phyloP scores from a whole-genome alignment of 257 asterid species.

The Rehmannia glutinosa region DNA sequence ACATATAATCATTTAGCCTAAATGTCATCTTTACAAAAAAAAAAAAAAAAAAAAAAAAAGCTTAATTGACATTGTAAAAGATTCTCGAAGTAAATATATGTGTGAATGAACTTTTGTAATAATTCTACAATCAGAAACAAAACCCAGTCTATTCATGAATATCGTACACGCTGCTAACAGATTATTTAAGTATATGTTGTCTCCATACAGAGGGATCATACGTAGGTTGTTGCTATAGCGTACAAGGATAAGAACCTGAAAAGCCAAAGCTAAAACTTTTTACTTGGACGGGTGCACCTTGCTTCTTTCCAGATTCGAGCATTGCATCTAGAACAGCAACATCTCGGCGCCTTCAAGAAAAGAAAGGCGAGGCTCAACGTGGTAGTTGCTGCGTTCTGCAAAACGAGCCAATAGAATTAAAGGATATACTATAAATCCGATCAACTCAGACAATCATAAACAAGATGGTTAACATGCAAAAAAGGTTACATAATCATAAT shows the following conservation, averaged over 20 bases:
- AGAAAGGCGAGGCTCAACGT: slow-evolving; percentile 65
- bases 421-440: not conserved
- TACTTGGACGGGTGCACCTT: slow-evolving; percentile 63
- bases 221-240: not conserved
- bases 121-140: not conserved
- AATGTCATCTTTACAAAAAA: too few relatives aligned
- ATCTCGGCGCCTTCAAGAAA: slow-evolving; percentile 83
- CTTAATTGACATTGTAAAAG: not conserved
- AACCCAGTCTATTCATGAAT: too few relatives aligned
- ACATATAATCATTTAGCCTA: too few relatives aligned
- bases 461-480: not conserved
- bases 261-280: slow-evolving; percentile 40
- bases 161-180: not conserved
- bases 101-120: not conserved
- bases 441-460: not conserved
- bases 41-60: not conserved
- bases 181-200: not conserved
- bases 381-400: slow-evolving; percentile 48
- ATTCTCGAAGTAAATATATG: not conserved
- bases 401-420: not conserved
- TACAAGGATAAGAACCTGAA: too few relatives aligned
- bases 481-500: not conserved
- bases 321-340: slow-evolving; percentile 86
- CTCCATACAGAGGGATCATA: not conserved
- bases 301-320: slow-evolving; percentile 78